phyloP scores from a whole-genome alignment of 2,329 filamentous ascomycete genomes.

The Penicillium sp. region DNA sequence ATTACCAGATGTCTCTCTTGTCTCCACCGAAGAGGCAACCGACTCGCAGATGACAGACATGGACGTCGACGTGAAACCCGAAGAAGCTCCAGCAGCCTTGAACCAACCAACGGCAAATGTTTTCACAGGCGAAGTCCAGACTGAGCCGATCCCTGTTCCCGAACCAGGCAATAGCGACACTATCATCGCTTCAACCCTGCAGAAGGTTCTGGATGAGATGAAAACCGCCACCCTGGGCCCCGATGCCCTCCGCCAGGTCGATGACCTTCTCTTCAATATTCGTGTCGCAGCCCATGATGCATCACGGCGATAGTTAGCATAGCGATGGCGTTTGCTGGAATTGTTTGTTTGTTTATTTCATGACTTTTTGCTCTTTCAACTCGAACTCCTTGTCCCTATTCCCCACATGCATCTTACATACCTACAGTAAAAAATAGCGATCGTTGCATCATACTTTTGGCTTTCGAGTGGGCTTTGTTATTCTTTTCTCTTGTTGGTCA shows the following conservation, averaged over 20 bases:
- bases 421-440: slow-evolving; percentile 12
- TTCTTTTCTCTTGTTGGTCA: background rate
- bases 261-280: slow-evolving; percentile 79
- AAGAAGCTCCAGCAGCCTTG: background rate
- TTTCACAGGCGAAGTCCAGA: slow-evolving; percentile 22
- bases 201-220: slow-evolving; percentile 63
- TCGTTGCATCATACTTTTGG: slow-evolving; percentile 11
- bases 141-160: slow-evolving; percentile 8
- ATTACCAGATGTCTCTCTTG: background rate
- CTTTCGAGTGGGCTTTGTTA: background rate
- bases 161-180: slow-evolving; percentile 17
- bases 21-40: slow-evolving; percentile 21
- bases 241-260: slow-evolving; percentile 70
- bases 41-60: slow-evolving; percentile 24
- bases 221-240: slow-evolving; percentile 64
- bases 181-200: slow-evolving; percentile 60
- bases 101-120: background rate
- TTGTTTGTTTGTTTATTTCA: slow-evolving; percentile 7
- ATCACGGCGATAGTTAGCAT: slow-evolving; percentile 56
- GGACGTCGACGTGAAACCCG: no score
- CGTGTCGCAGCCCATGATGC: slow-evolving; percentile 75
- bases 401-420: slow-evolving; percentile 23
- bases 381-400: background rate
- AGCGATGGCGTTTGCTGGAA: slow-evolving; percentile 40
- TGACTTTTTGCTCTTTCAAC: slow-evolving; percentile 13